phyloP scores from a whole-genome alignment of 2,329 filamentous ascomycete species.

The Exophiala mesophila region DNA sequence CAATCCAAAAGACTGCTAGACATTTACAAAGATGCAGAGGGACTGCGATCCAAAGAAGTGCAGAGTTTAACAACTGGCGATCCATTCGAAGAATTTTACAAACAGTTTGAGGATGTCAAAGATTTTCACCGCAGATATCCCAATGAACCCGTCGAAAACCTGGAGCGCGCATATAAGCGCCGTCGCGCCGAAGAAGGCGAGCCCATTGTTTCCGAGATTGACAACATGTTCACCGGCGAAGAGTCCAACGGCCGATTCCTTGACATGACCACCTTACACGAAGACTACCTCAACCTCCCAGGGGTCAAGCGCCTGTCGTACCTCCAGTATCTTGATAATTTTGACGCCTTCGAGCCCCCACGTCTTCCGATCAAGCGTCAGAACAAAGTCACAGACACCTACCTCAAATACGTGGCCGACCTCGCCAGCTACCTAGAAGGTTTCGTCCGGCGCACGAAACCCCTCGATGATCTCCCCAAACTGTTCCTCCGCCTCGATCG shows the following conservation, averaged over 20 bases:
- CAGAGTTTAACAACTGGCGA: slow-evolving; percentile 80
- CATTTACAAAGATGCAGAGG: slow-evolving; percentile 77
- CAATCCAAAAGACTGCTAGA: slow-evolving; percentile 76
- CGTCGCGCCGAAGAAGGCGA: slow-evolving; percentile 61
- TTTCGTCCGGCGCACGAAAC: slow-evolving; percentile 79
- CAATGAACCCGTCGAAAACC: slow-evolving; percentile 90
- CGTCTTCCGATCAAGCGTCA: slow-evolving; percentile 67
- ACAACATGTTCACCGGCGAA: slow-evolving; percentile 92
- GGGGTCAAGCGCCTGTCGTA: slow-evolving; percentile 81
- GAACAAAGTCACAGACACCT: slow-evolving; percentile 87
- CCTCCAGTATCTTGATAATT: slow-evolving; percentile 84
- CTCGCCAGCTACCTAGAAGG: slow-evolving; percentile 78
- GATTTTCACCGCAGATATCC: slow-evolving; percentile 87
- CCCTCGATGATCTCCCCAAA: slow-evolving; percentile 78
- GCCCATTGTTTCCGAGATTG: slow-evolving; percentile 63
- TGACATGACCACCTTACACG: slow-evolving; percentile 77
- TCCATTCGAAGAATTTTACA: slow-evolving; percentile 86
- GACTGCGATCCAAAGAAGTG: slow-evolving; percentile 69
- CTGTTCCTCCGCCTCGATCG: slow-evolving; percentile 70
- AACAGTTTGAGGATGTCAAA: slow-evolving; percentile 73
- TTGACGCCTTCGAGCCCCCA: slow-evolving; percentile 78
- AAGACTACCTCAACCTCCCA: slow-evolving; percentile 84
- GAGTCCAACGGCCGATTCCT: slow-evolving; percentile 91
- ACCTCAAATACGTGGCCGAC: slow-evolving; percentile 81
- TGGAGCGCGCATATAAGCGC: slow-evolving; percentile 84